A percentile compares a stretch with the other conserved stretches of the same genome.
phyloP scores from a whole-genome alignment of 176 grass and related monocot species.

The Poa annua region DNA sequence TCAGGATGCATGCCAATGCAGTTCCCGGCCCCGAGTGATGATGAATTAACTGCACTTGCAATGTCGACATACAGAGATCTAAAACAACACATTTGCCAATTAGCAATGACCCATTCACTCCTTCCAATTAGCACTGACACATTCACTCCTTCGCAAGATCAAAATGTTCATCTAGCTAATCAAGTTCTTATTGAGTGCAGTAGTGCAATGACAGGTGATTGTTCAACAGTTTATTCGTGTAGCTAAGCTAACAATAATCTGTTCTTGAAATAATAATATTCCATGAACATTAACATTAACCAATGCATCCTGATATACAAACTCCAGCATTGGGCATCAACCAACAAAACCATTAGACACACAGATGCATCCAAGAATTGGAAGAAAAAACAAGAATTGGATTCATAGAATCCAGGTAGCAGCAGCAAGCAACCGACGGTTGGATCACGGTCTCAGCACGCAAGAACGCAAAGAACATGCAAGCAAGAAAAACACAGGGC shows the following conservation, averaged over 20 bases:
- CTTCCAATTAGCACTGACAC: neutral
- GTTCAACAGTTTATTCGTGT: too few relatives aligned
- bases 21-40: neutral
- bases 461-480: neutral
- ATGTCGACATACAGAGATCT: neutral
- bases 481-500: neutral
- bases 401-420: neutral
- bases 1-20: neutral
- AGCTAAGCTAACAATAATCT: too few relatives aligned
- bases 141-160: neutral
- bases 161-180: neutral
- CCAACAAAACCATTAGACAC: neutral
- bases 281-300: too few relatives aligned
- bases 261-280: too few relatives aligned
- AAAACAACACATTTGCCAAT: neutral
- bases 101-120: neutral
- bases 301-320: too few relatives aligned
- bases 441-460: neutral
- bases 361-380: neutral
- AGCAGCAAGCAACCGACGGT: conserved; percentile 6
- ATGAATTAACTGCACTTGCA: neutral
- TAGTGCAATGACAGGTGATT: too few relatives aligned
- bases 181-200: too few relatives aligned
- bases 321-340: too few relatives aligned
- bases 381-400: neutral